These are phyloP conservation scores for Sechiopsis laciniata DNA, from an alignment of 306 rosid species.

Conservation along the genomic window DNA sequence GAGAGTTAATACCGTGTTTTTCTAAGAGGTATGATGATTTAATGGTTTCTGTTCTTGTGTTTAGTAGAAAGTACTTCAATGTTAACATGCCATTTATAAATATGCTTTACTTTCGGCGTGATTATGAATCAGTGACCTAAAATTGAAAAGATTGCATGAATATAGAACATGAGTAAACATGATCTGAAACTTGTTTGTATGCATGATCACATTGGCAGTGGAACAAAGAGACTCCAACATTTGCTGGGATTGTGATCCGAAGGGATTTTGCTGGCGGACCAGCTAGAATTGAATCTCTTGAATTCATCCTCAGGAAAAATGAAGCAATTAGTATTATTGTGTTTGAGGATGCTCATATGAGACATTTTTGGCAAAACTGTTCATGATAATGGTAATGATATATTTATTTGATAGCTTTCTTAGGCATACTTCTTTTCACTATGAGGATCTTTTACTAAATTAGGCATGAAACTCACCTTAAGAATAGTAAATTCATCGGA, in stretches of 20 bases:
- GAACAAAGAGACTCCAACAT: constrained; percentile 42
- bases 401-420: too few species aligned
- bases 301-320: neutral
- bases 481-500: neutral
- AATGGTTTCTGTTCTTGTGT: neutral
- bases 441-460: too few species aligned
- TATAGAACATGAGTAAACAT: neutral
- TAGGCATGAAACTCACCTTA: neutral
- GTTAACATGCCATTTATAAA: neutral
- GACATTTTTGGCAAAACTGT: neutral
- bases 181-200: neutral
- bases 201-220: constrained; percentile 38
- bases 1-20: constrained; percentile 47
- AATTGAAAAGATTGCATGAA: neutral
- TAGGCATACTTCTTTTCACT: too few species aligned
- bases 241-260: constrained; percentile 34
- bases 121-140: neutral
- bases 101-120: neutral
- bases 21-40: constrained; percentile 52
- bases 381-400: neutral
- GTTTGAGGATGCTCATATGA: neutral
- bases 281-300: neutral
- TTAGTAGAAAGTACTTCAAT: neutral
- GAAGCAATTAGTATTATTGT: neutral
- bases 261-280: neutral